Base-by-base conservation (phyloP, 495 filamentous ascomycete species). In the Trichoderma gamsii region DNA sequence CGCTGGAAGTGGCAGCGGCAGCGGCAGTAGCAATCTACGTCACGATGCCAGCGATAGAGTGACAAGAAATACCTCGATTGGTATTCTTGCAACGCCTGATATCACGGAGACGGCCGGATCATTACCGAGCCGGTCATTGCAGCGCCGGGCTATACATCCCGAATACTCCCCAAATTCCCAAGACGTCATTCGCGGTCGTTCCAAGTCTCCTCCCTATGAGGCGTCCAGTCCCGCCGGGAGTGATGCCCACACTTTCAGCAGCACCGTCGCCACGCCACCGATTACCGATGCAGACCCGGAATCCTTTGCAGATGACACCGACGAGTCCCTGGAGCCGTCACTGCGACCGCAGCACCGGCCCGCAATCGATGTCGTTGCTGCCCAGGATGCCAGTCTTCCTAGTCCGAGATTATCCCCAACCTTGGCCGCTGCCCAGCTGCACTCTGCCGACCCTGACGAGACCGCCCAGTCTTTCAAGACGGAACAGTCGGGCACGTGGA, bases 351-450 rank as follows among this genome's bases (percentile, higher is more conserved):
- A 66, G 16, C 65, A 46, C 23, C 73, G 84, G 29, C 80, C 83
- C 41, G 76, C 68, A 41, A 79, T 89, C 66, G 90, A 88, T 73
- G 87, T 88, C 2, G 77, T 83, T 35, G 86, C 87, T 38, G 86
- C 87, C 32, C 91, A 95, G 75, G 93, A 97, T 78, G 90, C 90
- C 70, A 97, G 92, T 75, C 81, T 99, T 64, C 96, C 96, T 41
- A 98, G 95, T 73, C 95, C 95, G 46, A 93, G 95, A 70, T 80
- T 98, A 63, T 98, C 96, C 23, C 95, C 95, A 1, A 94, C 96
- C 44, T 88, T 90, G 27, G 89, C 93, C 29, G 90, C 92, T 41
- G 87, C 92, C 69, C 89, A 89, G 72, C 78, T 87, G 7, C 77
- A 76, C 32, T 71, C 71, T 1, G 71, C 70, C 21, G 73, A 75